Evolutionary conservation across 2,329 filamentous ascomycete genomes (phyloP).

Genomic region (Didymella exigua): DNA sequence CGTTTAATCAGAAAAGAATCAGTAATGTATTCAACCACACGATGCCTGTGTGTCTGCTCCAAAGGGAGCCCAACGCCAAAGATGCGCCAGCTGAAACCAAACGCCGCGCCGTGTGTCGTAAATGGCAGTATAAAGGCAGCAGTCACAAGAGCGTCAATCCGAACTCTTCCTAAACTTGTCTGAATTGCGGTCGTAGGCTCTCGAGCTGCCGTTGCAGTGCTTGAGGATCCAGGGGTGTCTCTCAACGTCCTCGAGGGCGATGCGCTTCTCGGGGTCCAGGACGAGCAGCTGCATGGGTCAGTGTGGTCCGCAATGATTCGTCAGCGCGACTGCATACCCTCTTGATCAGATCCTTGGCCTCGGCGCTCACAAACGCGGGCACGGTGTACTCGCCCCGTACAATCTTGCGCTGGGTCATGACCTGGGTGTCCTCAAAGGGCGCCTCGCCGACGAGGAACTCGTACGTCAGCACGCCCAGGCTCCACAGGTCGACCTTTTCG

Average conservation of each 20-base stretch:
- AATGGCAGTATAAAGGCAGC: too few species aligned
- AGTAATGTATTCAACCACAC: too few species aligned
- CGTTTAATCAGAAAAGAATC: too few species aligned
- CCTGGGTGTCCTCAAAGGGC: conserved; percentile 92
- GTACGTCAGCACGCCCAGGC: conserved; percentile 90
- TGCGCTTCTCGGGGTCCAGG: conserved; percentile 89
- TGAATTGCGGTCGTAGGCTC: conserved; percentile 42
- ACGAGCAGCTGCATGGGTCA: conserved; percentile 65
- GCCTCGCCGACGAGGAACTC: conserved; percentile 96
- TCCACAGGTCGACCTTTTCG: conserved; percentile 97
- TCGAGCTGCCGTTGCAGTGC: conserved; percentile 68
- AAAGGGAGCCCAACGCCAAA: too few species aligned
- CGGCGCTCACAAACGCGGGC: conserved; percentile 85
- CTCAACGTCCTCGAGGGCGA: conserved; percentile 86
- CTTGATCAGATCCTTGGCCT: conserved; percentile 92
- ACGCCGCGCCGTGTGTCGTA: too few species aligned
- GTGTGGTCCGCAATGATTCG: not conserved
- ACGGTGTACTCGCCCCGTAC: conserved; percentile 89
- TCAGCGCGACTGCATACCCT: conserved; percentile 62
- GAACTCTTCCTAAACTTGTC: conserved; percentile 37
- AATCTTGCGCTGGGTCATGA: conserved; percentile 93
- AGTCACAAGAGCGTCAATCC: too few species aligned
- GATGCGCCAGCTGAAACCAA: too few species aligned
- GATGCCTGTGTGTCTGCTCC: too few species aligned
- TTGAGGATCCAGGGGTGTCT: conserved; percentile 96